Evolutionary conservation across 768 basidiomycete genomes (phyloP).

Genomic region (Mycena galopus): DNA sequence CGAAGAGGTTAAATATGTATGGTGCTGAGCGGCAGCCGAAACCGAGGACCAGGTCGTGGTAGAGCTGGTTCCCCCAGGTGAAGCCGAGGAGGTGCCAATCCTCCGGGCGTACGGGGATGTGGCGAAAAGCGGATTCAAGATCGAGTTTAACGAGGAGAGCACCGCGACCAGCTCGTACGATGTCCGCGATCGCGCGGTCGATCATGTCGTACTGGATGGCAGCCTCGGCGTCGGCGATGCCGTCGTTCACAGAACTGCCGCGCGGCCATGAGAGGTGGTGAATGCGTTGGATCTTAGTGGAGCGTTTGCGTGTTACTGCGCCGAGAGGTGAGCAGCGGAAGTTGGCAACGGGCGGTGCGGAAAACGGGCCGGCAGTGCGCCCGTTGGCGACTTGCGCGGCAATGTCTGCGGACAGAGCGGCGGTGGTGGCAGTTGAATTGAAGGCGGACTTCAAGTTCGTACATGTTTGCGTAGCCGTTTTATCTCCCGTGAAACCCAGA

Average conservation of each 20-base stretch:
- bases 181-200: neutral
- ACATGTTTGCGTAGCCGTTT: constrained; percentile 19
- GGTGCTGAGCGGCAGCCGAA: neutral
- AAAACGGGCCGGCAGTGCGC: neutral
- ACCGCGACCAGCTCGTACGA: neutral
- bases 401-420: constrained; percentile 1
- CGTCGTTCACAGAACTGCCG: neutral
- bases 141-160: neutral
- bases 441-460: constrained; percentile 42
- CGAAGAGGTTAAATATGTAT: neutral
- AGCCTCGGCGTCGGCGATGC: neutral
- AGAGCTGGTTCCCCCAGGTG: neutral
- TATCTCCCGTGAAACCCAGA: constrained; percentile 40
- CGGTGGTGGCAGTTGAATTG: constrained; percentile 12
- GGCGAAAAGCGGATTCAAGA: neutral
- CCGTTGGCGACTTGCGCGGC: neutral
- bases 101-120: neutral
- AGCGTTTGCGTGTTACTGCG: neutral
- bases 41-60: neutral
- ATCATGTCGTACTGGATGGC: neutral
- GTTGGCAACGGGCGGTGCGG: neutral
- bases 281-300: too few relatives aligned
- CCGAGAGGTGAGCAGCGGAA: neutral
- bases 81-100: neutral
- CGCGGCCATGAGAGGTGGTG: neutral